Evolutionary conservation across 176 grass and related monocot genomes (phyloP).

Genomic region (Bonia amplexicaulis): DNA sequence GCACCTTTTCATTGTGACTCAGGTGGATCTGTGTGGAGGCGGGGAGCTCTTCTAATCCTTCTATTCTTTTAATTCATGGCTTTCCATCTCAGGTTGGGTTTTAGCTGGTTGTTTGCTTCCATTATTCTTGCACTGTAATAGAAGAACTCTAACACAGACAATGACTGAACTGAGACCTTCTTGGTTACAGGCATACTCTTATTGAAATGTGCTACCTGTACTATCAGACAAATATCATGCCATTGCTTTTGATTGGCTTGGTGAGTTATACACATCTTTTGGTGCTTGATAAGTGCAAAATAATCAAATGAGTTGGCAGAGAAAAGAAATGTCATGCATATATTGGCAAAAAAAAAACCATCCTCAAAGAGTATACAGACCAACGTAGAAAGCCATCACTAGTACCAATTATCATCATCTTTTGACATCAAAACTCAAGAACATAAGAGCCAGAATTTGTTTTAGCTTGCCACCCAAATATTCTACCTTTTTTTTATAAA

Average conservation of each 20-base stretch:
- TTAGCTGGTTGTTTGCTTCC: slow-evolving; percentile 9
- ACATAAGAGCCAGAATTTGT: not conserved
- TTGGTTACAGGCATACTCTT: slow-evolving; percentile 80
- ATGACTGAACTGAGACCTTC: not conserved
- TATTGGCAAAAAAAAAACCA: not conserved
- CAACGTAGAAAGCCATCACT: not conserved
- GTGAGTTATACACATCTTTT: slow-evolving; percentile 46
- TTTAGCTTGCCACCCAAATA: not conserved
- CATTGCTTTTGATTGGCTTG: slow-evolving; percentile 97
- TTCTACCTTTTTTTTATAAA: not conserved
- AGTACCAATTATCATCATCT: not conserved
- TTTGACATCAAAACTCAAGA: not conserved
- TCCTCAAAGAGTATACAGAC: not conserved
- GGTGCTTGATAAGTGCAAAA: slow-evolving; percentile 2
- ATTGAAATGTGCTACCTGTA: slow-evolving; percentile 77
- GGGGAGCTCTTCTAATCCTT: slow-evolving; percentile 64
- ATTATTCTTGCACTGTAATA: slow-evolving; percentile 5
- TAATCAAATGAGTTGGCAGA: not conserved
- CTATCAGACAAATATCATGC: slow-evolving; percentile 72
- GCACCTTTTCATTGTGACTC: slow-evolving; percentile 15
- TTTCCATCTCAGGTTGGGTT: slow-evolving; percentile 81
- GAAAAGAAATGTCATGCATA: not conserved
- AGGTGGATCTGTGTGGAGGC: slow-evolving; percentile 88
- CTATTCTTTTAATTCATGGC: slow-evolving; percentile 76
- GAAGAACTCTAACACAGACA: not conserved